These are phyloP conservation scores for Eucalyptus fibrosa DNA, from an alignment of 345 rosid species.

Conservation along the genomic window DNA sequence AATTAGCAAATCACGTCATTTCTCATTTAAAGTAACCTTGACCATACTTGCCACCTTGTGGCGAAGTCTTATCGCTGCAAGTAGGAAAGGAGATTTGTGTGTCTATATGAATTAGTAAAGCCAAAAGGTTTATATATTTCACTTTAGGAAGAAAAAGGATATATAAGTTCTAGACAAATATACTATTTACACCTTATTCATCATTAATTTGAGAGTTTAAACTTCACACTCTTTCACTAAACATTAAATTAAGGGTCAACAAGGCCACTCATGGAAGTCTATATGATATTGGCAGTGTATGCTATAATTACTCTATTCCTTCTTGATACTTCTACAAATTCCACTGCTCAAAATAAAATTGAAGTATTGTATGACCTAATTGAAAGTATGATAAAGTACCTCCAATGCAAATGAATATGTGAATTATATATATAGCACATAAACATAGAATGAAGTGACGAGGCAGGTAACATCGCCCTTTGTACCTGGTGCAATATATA, in stretches of 20 bases:
- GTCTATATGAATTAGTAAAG: background rate
- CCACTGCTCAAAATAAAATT: background rate
- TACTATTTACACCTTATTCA: background rate
- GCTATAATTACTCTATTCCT: background rate
- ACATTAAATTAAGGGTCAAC: background rate
- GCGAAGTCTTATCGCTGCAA: background rate
- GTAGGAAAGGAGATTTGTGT: background rate
- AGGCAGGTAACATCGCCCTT: background rate
- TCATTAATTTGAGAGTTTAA: background rate
- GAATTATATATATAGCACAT: background rate
- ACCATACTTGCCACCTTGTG: background rate
- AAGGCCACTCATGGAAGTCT: background rate
- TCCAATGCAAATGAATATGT: background rate
- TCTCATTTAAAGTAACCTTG: background rate
- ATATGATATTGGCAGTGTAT: background rate
- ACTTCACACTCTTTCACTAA: background rate
- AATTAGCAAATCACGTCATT: background rate
- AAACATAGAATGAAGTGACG: background rate
- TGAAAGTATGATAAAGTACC: background rate
- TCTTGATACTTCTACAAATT: background rate
- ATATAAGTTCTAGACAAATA: background rate
- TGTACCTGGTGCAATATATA: background rate
- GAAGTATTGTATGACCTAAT: background rate
- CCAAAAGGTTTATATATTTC: background rate
- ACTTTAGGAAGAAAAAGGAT: background rate